phyloP scores from a whole-genome alignment of 2,329 filamentous ascomycete species.

The Trichoderma sp. region DNA sequence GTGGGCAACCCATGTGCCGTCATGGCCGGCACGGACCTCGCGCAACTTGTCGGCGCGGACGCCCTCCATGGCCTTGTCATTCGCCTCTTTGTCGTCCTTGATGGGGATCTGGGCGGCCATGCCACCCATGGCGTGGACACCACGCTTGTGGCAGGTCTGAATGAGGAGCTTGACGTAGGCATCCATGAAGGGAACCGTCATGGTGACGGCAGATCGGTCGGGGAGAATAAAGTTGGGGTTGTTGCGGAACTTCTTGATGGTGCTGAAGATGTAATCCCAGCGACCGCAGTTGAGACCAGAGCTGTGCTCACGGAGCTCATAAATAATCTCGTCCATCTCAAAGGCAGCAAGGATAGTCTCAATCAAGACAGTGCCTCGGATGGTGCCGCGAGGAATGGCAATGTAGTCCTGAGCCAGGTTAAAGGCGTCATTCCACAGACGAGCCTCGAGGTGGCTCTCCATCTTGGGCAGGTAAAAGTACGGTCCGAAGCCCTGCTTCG shows the following conservation, averaged over 20 bases:
- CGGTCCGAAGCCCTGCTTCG: slow-evolving; percentile 80
- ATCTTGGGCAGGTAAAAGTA: slow-evolving; percentile 99
- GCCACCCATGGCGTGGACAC: slow-evolving; percentile 98
- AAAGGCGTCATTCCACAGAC: slow-evolving; percentile 98
- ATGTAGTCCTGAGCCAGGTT: slow-evolving; percentile 94
- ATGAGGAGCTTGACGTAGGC: slow-evolving; percentile 94
- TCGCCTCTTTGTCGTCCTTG: slow-evolving; percentile 88
- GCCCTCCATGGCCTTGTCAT: slow-evolving; percentile 90
- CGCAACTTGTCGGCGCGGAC: slow-evolving; percentile 95
- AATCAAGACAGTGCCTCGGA: slow-evolving; percentile 92
- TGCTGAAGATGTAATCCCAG: slow-evolving; percentile 99
- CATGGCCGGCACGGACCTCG: slow-evolving; percentile 92
- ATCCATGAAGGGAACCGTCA: slow-evolving; percentile 99
- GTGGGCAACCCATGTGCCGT: slow-evolving; percentile 96
- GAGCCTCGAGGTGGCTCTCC: slow-evolving; percentile 95
- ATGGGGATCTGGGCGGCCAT: slow-evolving; percentile 99
- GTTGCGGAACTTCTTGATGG: slow-evolving; percentile 99
- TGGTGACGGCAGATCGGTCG: slow-evolving; percentile 87
- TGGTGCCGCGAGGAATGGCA: slow-evolving; percentile 85
- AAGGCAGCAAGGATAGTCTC: slow-evolving; percentile 98
- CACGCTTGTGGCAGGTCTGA: slow-evolving; percentile 94
- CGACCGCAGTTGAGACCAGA: slow-evolving; percentile 96
- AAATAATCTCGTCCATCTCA: slow-evolving; percentile 99
- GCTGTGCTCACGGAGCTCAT: slow-evolving; percentile 95
- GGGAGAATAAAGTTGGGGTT: slow-evolving; percentile 92